Evolutionary conservation across 2,329 filamentous ascomycete genomes (phyloP).

Genomic region (Penicillium brevicompactum): DNA sequence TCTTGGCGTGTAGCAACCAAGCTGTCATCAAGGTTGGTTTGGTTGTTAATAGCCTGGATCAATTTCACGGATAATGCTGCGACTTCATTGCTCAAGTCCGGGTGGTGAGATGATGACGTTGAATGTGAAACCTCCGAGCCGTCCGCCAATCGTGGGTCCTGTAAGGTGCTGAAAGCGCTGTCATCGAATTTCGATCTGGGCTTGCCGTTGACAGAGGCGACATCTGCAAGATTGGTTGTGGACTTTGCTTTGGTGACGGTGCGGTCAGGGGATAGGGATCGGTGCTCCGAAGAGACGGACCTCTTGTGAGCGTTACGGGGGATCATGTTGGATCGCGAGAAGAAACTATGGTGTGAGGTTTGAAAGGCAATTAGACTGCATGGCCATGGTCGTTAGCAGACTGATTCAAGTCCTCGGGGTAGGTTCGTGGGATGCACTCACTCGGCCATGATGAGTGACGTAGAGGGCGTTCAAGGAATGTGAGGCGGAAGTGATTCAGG

Average conservation of each 20-base stretch:
- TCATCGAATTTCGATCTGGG: constrained; percentile 31
- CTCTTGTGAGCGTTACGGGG: constrained; percentile 40
- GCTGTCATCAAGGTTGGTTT: constrained; percentile 87
- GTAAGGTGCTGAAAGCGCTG: constrained; percentile 50
- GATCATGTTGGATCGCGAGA: constrained; percentile 42
- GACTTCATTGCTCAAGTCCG: constrained; percentile 73
- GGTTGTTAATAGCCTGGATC: constrained; percentile 95
- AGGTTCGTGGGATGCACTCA: constrained; percentile 26
- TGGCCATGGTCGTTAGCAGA: constrained; percentile 16
- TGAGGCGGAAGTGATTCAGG: constrained; percentile 7
- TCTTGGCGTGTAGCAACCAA: constrained; percentile 81
- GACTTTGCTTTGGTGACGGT: constrained; percentile 49
- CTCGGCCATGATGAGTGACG: constrained; percentile 42
- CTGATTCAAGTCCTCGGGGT: not conserved
- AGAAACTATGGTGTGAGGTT: constrained; percentile 39
- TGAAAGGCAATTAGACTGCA: constrained; percentile 43
- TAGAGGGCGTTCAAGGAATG: constrained; percentile 25
- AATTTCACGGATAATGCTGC: constrained; percentile 91
- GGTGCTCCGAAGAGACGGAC: constrained; percentile 39
- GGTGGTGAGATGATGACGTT: constrained; percentile 49
- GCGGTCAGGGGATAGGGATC: constrained; percentile 37
- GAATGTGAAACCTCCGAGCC: constrained; percentile 39
- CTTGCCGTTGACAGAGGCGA: constrained; percentile 31
- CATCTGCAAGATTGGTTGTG: constrained; percentile 43
- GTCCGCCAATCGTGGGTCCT: constrained; percentile 44